phyloP scores from a whole-genome alignment of 2,329 filamentous ascomycete genomes.

The Microdochium trichocladiopsis region DNA sequence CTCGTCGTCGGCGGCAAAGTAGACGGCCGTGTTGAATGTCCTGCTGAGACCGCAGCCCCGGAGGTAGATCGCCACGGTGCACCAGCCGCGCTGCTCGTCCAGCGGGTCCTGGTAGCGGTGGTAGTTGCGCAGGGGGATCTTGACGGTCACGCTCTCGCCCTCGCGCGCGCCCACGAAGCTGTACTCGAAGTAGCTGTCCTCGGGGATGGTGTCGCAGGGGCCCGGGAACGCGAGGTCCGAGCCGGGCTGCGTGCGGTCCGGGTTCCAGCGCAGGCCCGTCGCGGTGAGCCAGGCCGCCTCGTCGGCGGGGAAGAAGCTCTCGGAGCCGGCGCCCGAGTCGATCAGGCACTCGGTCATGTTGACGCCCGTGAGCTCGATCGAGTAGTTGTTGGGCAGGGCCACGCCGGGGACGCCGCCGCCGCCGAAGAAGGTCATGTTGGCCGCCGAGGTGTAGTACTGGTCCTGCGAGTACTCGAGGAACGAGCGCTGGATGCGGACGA shows the following conservation, averaged over 20 bases:
- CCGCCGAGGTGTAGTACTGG: constrained; percentile 11
- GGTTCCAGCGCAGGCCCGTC: constrained; percentile 8
- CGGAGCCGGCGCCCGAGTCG: constrained; percentile 20
- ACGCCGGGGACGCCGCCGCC: constrained; percentile 1
- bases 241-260: constrained; percentile 2
- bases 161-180: constrained; percentile 13
- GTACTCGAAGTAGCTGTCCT: constrained; percentile 14
- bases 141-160: constrained; percentile 14
- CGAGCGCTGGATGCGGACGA: constrained; percentile 18
- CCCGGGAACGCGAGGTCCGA: constrained; percentile 16
- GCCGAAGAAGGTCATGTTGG: constrained; percentile 13
- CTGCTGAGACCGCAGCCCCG: constrained; percentile 20
- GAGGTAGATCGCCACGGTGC: constrained; percentile 17
- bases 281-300: constrained; percentile 10
- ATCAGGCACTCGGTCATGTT: constrained; percentile 14
- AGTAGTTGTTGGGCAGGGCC: neutral
- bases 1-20: constrained; percentile 24
- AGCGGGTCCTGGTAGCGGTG: constrained; percentile 13
- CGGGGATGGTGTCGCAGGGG: constrained; percentile 18
- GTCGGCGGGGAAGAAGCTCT: constrained; percentile 13
- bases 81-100: constrained; percentile 9
- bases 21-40: constrained; percentile 20
- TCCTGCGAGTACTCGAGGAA: constrained; percentile 4
- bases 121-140: constrained; percentile 22
- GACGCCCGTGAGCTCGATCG: constrained; percentile 4